A percentile compares a stretch with the other conserved stretches of the same genome.
Evolutionary conservation across 1,139 yeast genomes (phyloP).

Genomic region (Geotrichum restrictum): DNA sequence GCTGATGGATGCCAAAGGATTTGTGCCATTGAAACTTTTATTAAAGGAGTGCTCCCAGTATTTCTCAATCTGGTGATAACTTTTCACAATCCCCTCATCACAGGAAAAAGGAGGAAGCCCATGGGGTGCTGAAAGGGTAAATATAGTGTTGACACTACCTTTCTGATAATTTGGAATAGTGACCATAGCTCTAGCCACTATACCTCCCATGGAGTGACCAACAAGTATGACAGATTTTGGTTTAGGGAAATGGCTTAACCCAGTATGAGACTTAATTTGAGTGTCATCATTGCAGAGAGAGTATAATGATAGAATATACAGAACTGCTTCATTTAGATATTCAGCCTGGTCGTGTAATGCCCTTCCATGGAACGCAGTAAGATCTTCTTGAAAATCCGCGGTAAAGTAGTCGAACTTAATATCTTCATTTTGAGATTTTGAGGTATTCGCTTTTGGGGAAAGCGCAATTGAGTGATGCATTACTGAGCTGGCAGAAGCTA

Average conservation of each 20-base stretch:
- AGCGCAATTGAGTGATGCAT: neutral
- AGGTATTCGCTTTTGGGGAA: neutral
- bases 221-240: conserved; percentile 64
- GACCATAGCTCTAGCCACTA: conserved; percentile 72
- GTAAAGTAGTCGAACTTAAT: conserved; percentile 69
- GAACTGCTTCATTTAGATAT: conserved; percentile 81
- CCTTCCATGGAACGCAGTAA: conserved; percentile 93
- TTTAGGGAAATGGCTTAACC: no score
- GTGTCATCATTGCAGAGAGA: conserved; percentile 31
- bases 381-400: conserved; percentile 92
- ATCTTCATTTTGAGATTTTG: no score
- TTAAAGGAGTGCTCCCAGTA: conserved; percentile 64
- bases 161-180: conserved; percentile 62
- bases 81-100: conserved; percentile 68
- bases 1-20: conserved; percentile 35
- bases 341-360: conserved; percentile 93
- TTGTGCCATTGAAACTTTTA: conserved; percentile 30
- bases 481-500: conserved; percentile 58
- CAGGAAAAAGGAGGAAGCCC: conserved; percentile 80
- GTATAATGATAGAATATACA: conserved; percentile 69
- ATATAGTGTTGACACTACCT: conserved; percentile 63
- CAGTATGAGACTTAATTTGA: no score
- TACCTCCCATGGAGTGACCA: conserved; percentile 89
- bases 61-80: conserved; percentile 63
- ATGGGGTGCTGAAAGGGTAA: conserved; percentile 81